These are phyloP conservation scores for Trametes cingulata DNA, from an alignment of 768 basidiomycete species.

Conservation along the genomic window DNA sequence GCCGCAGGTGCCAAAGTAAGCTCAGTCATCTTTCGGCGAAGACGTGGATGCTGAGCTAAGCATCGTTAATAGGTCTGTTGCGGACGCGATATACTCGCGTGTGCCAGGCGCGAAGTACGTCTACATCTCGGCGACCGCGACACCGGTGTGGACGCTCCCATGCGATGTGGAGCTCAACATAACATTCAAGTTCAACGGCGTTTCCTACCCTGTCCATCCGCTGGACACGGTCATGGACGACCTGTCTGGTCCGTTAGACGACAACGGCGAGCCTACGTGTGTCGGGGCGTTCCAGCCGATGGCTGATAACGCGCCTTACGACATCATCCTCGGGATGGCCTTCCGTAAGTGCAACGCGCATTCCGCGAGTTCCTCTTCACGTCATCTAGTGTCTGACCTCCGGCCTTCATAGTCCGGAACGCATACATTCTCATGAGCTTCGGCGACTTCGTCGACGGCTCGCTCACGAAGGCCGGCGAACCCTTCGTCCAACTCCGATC, in stretches of 20 bases:
- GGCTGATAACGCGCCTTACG: conserved; percentile 22
- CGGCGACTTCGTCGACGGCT: conserved; percentile 35
- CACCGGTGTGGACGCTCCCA: conserved; percentile 35
- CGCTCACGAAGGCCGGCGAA: conserved; percentile 25
- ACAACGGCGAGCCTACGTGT: conserved; percentile 29
- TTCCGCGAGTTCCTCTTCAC: neutral
- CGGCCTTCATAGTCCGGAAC: conserved; percentile 34
- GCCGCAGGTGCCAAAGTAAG: conserved; percentile 35
- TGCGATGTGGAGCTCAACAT: conserved; percentile 37
- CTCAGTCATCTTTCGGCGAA: neutral
- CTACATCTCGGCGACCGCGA: conserved; percentile 12
- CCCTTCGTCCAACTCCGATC: conserved; percentile 38
- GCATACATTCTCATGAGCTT: conserved; percentile 38
- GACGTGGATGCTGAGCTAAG: neutral
- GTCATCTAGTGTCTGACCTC: neutral
- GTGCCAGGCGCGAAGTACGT: conserved; percentile 33
- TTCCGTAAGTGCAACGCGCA: conserved; percentile 31
- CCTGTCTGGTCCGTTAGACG: conserved; percentile 19
- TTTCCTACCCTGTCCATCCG: conserved; percentile 36
- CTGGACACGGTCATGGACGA: conserved; percentile 33
- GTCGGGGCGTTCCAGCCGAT: conserved; percentile 36
- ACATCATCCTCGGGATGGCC: conserved; percentile 36
- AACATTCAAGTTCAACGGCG: conserved; percentile 35
- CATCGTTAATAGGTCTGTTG: conserved; percentile 9
- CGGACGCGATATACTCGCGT: conserved; percentile 38